A percentile compares a stretch with the other conserved stretches of the same genome.
These are phyloP conservation scores for Thalassiosira mediterranea DNA, from an alignment of 352 stramenopile genomes.

Conservation along the genomic window DNA sequence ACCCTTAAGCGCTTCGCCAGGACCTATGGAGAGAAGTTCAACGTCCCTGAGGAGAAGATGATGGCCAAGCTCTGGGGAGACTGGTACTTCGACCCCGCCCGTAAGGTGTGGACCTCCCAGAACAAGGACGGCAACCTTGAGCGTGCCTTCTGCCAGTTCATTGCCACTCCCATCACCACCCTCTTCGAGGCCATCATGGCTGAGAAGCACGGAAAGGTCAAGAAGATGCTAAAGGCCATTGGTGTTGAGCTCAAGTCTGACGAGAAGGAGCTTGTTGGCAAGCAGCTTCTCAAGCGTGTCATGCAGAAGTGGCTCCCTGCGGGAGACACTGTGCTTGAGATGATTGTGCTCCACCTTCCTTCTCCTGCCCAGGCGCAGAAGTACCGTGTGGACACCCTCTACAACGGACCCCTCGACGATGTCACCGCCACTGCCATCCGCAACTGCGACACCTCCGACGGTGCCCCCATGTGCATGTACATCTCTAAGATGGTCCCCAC, in stretches of 20 bases:
- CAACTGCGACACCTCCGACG: conserved; percentile 94
- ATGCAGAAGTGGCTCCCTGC: conserved; percentile 99
- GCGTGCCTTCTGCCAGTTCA: conserved; percentile 99
- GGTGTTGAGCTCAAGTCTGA: conserved; percentile 96
- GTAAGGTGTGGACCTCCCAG: conserved; percentile 96
- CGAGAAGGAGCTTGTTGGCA: conserved; percentile 92
- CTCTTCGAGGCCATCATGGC: conserved; percentile 99
- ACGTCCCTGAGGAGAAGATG: conserved; percentile 98
- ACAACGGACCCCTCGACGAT: conserved; percentile 98
- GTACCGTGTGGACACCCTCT: conserved; percentile 98
- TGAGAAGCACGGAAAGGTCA: conserved; percentile 93
- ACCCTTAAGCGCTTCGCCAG: conserved; percentile 98
- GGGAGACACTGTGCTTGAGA: conserved; percentile 98
- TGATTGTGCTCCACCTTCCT: conserved; percentile 99
- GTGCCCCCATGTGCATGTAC: conserved; percentile 99
- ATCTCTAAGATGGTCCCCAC: conserved; percentile 99
- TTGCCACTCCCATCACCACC: conserved; percentile 99
- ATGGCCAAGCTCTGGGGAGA: conserved; percentile 99
- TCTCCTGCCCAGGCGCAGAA: conserved; percentile 95
- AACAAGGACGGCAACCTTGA: conserved; percentile 95
- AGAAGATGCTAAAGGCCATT: conserved; percentile 98
- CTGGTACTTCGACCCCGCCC: conserved; percentile 94
- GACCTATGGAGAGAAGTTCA: conserved; percentile 99
- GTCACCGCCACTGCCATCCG: conserved; percentile 96
- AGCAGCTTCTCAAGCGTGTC: conserved; percentile 96